These are phyloP conservation scores for Deakozyma indianensis DNA, from an alignment of 805 yeast species.

Conservation along the genomic window DNA sequence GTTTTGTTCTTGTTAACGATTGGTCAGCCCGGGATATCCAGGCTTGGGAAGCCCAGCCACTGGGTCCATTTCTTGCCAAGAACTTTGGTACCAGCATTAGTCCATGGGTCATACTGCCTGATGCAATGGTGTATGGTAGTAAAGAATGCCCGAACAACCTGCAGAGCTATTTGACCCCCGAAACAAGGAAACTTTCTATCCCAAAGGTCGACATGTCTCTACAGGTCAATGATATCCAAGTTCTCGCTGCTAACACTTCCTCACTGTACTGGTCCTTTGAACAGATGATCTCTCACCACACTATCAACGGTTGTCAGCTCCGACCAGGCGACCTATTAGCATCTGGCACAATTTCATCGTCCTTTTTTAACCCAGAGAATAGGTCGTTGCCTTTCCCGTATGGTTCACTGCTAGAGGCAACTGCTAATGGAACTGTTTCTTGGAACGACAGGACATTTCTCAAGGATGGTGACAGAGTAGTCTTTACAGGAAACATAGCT, in stretches of 20 bases:
- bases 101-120: conserved; percentile 15
- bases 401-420: conserved; percentile 13
- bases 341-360: conserved; percentile 14
- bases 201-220: not conserved
- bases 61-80: conserved; percentile 15
- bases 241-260: conserved; percentile 7
- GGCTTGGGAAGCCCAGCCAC: conserved; percentile 17
- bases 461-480: conserved; percentile 11
- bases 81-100: conserved; percentile 15
- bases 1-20: conserved; percentile 15
- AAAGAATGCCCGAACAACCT: conserved; percentile 6
- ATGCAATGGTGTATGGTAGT: conserved; percentile 11
- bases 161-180: conserved; percentile 5
- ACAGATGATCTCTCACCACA: conserved; percentile 16
- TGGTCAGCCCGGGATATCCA: conserved; percentile 17
- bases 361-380: conserved; percentile 4
- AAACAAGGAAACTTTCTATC: conserved; percentile 4
- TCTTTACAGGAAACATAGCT: conserved; percentile 7
- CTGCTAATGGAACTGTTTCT: conserved; percentile 8
- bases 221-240: conserved; percentile 1
- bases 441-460: conserved; percentile 5
- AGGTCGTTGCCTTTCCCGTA: conserved; percentile 1
- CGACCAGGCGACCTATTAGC: conserved; percentile 15
- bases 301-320: conserved; percentile 14
- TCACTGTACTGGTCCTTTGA: conserved; percentile 12